Percentiles rank a stretch among this genome's conserved stretches.
Evolutionary conservation across 805 yeast species (phyloP).

Genomic region (Priceomyces carsonii): DNA sequence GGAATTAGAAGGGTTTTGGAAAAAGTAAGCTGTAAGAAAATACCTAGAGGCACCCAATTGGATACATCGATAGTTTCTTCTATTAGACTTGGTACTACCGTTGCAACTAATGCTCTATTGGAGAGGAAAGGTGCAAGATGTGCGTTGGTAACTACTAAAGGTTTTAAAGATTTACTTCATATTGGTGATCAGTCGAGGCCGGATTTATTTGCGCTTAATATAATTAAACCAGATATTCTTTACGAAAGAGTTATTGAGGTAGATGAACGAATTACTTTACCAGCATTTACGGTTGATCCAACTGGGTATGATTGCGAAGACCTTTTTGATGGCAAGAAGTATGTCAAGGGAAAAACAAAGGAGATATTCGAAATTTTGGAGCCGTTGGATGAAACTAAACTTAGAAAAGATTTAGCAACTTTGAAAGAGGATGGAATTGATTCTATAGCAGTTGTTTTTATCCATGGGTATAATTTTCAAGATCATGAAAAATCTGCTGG

Average conservation of each 20-base stretch:
- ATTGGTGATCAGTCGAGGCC: constrained; percentile 25
- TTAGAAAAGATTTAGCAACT: constrained; percentile 40
- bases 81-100: constrained; percentile 32
- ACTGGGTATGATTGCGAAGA: constrained; percentile 17
- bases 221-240: constrained; percentile 17
- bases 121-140: constrained; percentile 21
- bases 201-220: constrained; percentile 19
- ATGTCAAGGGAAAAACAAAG: constrained; percentile 62
- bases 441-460: constrained; percentile 69
- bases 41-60: constrained; percentile 22
- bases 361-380: constrained; percentile 62
- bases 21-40: constrained; percentile 15
- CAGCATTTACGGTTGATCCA: constrained; percentile 19
- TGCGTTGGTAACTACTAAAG: constrained; percentile 22
- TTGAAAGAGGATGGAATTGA: constrained; percentile 59
- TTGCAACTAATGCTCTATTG: constrained; percentile 23
- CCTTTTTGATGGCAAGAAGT: constrained; percentile 24
- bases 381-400: constrained; percentile 46
- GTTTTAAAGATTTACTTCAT: constrained; percentile 20
- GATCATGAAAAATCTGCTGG: constrained; percentile 53
- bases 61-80: constrained; percentile 17
- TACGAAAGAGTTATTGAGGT: constrained; percentile 17
- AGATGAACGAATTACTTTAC: constrained; percentile 22
- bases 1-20: constrained; percentile 21
- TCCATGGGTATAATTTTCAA: constrained; percentile 75